phyloP scores from a whole-genome alignment of 768 basidiomycete genomes.

The Leccinum arenicola region DNA sequence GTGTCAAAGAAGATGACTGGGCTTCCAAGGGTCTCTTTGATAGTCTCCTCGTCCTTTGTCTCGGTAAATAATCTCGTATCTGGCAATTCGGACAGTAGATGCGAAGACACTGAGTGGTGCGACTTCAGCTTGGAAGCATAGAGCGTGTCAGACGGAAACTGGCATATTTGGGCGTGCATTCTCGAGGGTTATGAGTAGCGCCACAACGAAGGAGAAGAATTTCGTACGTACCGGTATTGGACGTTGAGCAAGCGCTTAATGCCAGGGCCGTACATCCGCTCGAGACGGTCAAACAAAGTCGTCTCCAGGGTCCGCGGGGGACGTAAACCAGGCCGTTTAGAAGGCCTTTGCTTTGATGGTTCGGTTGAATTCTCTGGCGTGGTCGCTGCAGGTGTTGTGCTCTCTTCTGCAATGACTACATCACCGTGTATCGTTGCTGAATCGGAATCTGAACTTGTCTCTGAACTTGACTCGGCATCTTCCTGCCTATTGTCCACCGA shows the following conservation, averaged over 20 bases:
- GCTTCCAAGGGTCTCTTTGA: constrained; percentile 66
- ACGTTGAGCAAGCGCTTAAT: constrained; percentile 87
- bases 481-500: background rate
- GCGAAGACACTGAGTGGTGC: constrained; percentile 65
- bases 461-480: constrained; percentile 8
- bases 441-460: constrained; percentile 14
- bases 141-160: constrained; percentile 81
- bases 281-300: constrained; percentile 90
- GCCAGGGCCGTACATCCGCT: constrained; percentile 77
- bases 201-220: background rate
- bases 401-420: constrained; percentile 20
- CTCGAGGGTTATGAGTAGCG: constrained; percentile 36
- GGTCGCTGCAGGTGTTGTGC: background rate
- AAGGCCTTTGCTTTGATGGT: constrained; percentile 10
- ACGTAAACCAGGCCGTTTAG: constrained; percentile 32
- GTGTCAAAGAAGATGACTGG: constrained; percentile 95
- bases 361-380: constrained; percentile 1
- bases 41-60: constrained; percentile 57
- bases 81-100: constrained; percentile 70
- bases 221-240: constrained; percentile 71
- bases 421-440: constrained; percentile 22
- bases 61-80: constrained; percentile 38
- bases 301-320: constrained; percentile 77
- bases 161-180: constrained; percentile 85
- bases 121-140: constrained; percentile 72